Base-by-base conservation (phyloP, 176 grass and related monocot species). In the Juncus effusus region DNA sequence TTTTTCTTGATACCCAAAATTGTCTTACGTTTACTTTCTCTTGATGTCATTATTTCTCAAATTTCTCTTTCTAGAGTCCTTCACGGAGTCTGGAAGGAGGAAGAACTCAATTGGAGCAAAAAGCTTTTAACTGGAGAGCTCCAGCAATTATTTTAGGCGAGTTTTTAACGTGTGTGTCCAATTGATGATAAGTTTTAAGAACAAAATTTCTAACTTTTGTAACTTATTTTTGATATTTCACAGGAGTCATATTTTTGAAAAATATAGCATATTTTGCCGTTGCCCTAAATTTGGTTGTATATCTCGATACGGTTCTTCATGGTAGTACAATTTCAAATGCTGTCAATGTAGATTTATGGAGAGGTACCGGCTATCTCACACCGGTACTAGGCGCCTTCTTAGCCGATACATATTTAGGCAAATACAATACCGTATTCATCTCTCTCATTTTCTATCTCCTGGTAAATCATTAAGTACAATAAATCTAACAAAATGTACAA, bases 371-470 rank as follows among this genome's bases (percentile, higher is more conserved):
- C 70, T 93, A 84, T 77, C 63, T 88, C 78, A 70, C 83, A 35
- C 81, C 85, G 13, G 74, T 93, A 54, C 9, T 88, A 47, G 84
- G 81, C 50, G 89, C 84, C 16, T 65, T 93, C 67, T 67, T 93
- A 51, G 85, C 89, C 63, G 89, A 93, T 60, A 70, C 70, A 40
- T 93, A 79, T 61, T 85, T 45, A 72, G 89, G 89, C 6, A 88
- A 93, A 41, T 82, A 93, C 81, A 65, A 67, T 28, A 88, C 81
- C 54, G 82, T 88, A 40, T 15, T 77, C 38, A 77, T 12, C 3
- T 79, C 89, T 57, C 69, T 79, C 65, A 64, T 82, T 44, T 61
- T 88, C 42, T 93, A 93, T 76, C 71, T 93, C 62, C 10, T 70
- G 51, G 89, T 93, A 51, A 62, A 74, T n/a, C n/a, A n/a, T n/a